Evolutionary conservation across 2,329 filamentous ascomycete species (phyloP).

Genomic region (Achaetomium macrosporum): DNA sequence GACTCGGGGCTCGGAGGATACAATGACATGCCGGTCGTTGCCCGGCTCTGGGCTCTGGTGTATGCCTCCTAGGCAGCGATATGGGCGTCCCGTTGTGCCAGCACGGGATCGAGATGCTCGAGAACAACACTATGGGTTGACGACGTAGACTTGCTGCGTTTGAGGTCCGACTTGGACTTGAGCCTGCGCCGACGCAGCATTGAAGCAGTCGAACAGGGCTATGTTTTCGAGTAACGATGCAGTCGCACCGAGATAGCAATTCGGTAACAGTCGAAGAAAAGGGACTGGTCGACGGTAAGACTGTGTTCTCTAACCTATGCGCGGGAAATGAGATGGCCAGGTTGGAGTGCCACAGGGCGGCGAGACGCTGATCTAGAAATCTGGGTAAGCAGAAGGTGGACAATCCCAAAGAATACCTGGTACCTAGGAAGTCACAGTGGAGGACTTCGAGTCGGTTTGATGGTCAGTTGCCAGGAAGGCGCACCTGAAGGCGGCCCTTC

Average conservation of each 20-base stretch:
- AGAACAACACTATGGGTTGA: slow-evolving; percentile 42
- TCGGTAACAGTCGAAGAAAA: slow-evolving; percentile 4
- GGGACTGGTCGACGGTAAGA: slow-evolving; percentile 14
- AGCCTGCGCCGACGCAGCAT: slow-evolving; percentile 49
- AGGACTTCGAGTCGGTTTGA: background rate
- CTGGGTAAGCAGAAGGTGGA: too few relatives aligned
- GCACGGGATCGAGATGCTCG: slow-evolving; percentile 43
- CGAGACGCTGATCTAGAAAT: background rate
- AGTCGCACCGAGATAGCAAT: slow-evolving; percentile 6
- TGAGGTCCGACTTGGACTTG: slow-evolving; percentile 39
- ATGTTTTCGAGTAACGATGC: background rate
- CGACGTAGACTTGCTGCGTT: slow-evolving; percentile 49
- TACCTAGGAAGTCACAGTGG: too few relatives aligned
- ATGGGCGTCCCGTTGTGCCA: slow-evolving; percentile 54
- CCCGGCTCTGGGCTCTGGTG: slow-evolving; percentile 42
- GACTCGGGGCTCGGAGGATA: slow-evolving; percentile 30
- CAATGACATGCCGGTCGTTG: slow-evolving; percentile 30
- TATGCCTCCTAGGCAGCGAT: slow-evolving; percentile 59
- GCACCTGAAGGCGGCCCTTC: background rate
- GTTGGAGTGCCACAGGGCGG: slow-evolving; percentile 4
- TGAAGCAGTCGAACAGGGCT: slow-evolving; percentile 3
- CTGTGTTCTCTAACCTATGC: slow-evolving; percentile 22
- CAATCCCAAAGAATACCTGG: too few relatives aligned
- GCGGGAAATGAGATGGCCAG: slow-evolving; percentile 6
- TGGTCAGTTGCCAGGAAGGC: background rate